Evolutionary conservation across 306 rosid genomes (phyloP), one percentile per base, ranked within the genome.

Genomic region (Spatholobus suberectus): DNA sequence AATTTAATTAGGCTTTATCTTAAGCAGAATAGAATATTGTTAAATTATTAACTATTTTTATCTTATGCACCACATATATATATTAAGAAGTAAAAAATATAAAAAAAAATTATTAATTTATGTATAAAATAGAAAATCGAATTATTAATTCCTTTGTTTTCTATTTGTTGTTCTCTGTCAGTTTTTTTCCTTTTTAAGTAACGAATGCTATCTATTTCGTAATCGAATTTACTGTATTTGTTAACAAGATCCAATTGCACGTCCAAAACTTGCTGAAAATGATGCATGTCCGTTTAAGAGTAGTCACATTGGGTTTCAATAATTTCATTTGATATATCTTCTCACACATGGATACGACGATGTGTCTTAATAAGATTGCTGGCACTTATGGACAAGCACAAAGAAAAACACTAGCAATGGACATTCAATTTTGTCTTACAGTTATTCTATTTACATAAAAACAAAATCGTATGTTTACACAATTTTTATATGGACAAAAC

Each of bases 241-340:
- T 67, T 1, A 15, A 3, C 2, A 17, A 20, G 35, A 55, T 47
- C 23, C 29, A 80, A 18, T 23, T 62, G 61, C 2, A 5, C 3
- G 71, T 51, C 9, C 4, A 32, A 38, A 47, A 51, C 17, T 8
- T 29, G 34, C 61, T 61, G 24, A 51, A 80, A 61, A 66, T 26
- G 75, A 66, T 41, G 75, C 34, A 2, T 78, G 75, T 69, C 75
- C 35, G 15, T 73, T 75, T 76, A 66, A 63, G 65, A 79, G 78
- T 4, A 11, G 27, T 73, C 80, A 80, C 78, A 61, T 67, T 79
- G 70, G 78, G 75, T 29, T 67, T 62, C 89, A 86, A 89, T 85
- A 78, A 86, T 89, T 87, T 72, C 58, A 35, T 34, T 58, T 78
- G 82, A 81, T 77, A 72, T 79, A 26, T 58, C 76, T 15, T 70